Base-by-base conservation (phyloP, 2,329 filamentous ascomycete species). In the Calonectria honghensis region DNA sequence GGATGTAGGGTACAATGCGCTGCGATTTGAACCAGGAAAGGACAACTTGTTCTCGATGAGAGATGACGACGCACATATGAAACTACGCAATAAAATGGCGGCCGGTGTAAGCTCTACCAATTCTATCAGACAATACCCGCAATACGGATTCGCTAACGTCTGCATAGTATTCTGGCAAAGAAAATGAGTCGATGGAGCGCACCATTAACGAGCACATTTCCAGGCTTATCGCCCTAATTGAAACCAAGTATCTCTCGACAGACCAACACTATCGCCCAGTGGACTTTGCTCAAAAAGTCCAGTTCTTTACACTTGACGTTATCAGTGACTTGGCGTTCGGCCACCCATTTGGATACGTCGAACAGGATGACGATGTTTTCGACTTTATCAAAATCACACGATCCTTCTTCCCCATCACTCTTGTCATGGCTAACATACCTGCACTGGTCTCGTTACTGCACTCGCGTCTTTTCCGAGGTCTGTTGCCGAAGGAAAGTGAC, bases 11-110 rank as follows among this genome's bases (percentile, higher is more conserved):
- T 63, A 63, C 37, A 63, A 63, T 41, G 57, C 57, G 5, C 57
- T 63, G 3, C 57, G 57, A 16, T 63, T 63, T 16, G 57, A 63
- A 13, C 57, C 57, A 9, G 57, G 57, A 27, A 63, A 63, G 24
- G 57, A 63, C 24, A 63, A 63, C n/a, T 37, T 63, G 35, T 63
- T 63, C n/a, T 63, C 57, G 20, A 63, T 63, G 57, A 35, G 57
- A 16, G 57, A 63, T 27, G 57, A 63, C 9, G 57, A 63, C 7
- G 57, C 57, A 5, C 57, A 63, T 37, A 63, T 31, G 37, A 63
- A 63, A 27, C 39, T 41, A 35, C 57, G 57, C 7, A 63, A 63
- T 16, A 63, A 63, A 31, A 63, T 63, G 57, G 57, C 57, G 3
- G 57, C 57, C 10, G 57, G 57, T 16, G 57, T 63, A 63, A 39